Evolutionary conservation across 2,329 filamentous ascomycete species (phyloP).

Genomic region (Amphichorda felina): DNA sequence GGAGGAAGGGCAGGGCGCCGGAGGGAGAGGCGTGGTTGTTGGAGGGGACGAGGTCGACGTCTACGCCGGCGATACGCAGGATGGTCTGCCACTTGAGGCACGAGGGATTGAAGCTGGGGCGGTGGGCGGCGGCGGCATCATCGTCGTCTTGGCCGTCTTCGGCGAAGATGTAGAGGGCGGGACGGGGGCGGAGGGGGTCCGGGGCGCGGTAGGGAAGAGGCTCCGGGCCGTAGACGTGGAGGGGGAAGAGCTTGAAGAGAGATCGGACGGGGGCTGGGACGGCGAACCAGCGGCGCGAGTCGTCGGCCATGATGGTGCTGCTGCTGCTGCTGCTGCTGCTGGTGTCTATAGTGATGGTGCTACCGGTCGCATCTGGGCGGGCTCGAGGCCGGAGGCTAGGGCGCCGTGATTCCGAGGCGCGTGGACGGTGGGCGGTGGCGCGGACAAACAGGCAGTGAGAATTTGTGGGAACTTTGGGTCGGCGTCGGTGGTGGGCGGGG

Average conservation of each 20-base stretch:
- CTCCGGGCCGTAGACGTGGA: slow-evolving; percentile 64
- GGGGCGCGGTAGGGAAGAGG: slow-evolving; percentile 53
- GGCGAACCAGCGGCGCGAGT: slow-evolving; percentile 28
- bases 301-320: too few species aligned
- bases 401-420: too few species aligned
- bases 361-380: too few species aligned
- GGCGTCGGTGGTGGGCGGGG: too few species aligned
- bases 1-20: slow-evolving; percentile 78
- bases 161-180: slow-evolving; percentile 68
- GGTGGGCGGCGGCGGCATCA: slow-evolving; percentile 22
- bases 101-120: slow-evolving; percentile 78
- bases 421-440: background rate
- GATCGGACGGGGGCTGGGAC: slow-evolving; percentile 67
- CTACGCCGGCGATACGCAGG: slow-evolving; percentile 62
- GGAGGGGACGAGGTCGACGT: slow-evolving; percentile 56
- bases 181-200: slow-evolving; percentile 25
- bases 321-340: background rate
- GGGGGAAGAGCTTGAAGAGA: slow-evolving; percentile 76
- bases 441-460: too few species aligned
- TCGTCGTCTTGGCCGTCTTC: slow-evolving; percentile 45
- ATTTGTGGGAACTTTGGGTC: too few species aligned
- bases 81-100: slow-evolving; percentile 97
- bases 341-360: too few species aligned
- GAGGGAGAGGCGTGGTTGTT: slow-evolving; percentile 90
- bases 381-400: too few species aligned